These are phyloP conservation scores for Wickerhamomyces queroliae DNA, from an alignment of 805 yeast genomes.

Conservation along the genomic window DNA sequence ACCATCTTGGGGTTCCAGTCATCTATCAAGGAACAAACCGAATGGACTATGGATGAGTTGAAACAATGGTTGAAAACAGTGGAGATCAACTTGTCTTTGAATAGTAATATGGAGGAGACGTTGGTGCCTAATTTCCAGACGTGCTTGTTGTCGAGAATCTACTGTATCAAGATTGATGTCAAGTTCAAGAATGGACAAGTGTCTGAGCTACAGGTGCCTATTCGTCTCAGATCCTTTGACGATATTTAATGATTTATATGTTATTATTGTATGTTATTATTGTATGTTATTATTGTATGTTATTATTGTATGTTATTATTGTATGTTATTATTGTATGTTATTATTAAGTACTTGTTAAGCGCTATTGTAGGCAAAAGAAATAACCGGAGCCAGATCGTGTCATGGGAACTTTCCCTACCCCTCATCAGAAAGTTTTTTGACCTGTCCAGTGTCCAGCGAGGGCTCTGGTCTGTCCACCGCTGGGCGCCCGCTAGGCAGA, in stretches of 20 bases:
- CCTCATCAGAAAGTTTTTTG: too few species aligned
- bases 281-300: too few species aligned
- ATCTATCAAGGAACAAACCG: neutral
- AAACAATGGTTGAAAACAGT: neutral
- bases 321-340: too few species aligned
- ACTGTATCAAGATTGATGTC: neutral
- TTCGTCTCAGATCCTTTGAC: neutral
- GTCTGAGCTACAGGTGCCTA: neutral
- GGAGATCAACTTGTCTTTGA: neutral
- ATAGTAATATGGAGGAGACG: neutral
- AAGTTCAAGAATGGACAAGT: neutral
- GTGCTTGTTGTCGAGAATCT: neutral
- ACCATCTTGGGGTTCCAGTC: neutral
- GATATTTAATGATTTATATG: neutral
- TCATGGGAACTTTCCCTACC: neutral
- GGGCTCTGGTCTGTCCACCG: too few species aligned
- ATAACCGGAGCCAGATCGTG: neutral
- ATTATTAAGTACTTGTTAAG: too few species aligned
- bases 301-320: too few species aligned
- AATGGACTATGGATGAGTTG: neutral
- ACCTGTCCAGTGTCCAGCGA: too few species aligned
- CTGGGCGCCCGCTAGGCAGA: too few species aligned
- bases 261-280: too few species aligned
- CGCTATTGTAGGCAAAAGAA: neutral
- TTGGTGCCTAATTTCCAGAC: neutral